phyloP scores from a whole-genome alignment of 2,329 filamentous ascomycete species.

The Alternaria panax region DNA sequence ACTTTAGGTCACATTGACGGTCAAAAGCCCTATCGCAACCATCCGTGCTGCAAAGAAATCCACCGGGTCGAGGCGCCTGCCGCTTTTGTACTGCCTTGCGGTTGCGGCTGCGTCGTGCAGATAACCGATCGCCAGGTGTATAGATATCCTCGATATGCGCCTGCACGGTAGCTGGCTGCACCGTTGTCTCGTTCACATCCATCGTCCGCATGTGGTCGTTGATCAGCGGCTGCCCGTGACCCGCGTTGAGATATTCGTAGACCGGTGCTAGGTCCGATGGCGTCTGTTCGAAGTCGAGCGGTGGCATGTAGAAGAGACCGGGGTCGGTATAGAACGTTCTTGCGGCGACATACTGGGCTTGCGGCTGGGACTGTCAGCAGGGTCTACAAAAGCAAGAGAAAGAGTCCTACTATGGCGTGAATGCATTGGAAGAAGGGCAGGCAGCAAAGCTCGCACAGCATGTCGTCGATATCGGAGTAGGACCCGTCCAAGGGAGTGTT shows the following conservation, averaged over 20 bases:
- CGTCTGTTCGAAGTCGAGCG: constrained; percentile 11
- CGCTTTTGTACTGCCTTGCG: constrained; percentile 25
- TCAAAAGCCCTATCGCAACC: constrained; percentile 39
- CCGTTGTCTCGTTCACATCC: constrained; percentile 37
- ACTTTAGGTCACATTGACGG: constrained; percentile 47
- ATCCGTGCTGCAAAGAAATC: constrained; percentile 32
- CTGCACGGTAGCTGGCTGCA: constrained; percentile 37
- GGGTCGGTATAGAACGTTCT: constrained; percentile 5
- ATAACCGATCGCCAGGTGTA: constrained; percentile 38
- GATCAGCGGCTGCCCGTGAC: constrained; percentile 12
- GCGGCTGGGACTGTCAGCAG: constrained; percentile 25
- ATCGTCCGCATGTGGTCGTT: constrained; percentile 23
- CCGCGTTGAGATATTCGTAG: constrained; percentile 9
- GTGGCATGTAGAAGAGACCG: constrained; percentile 2
- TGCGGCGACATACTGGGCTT: constrained; percentile 13
- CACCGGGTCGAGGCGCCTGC: constrained; percentile 34
- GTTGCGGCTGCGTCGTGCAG: not conserved
- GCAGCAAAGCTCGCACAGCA: constrained; percentile 39
- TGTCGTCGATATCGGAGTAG: constrained; percentile 37
- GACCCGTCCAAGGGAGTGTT: constrained; percentile 29
- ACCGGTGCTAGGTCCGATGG: constrained; percentile 13
- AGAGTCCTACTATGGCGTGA: constrained; percentile 27
- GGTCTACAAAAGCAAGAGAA: not conserved
- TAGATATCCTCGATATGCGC: constrained; percentile 40
- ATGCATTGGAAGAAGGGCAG: constrained; percentile 29